Percentiles rank a stretch among this genome's conserved stretches.
These are phyloP conservation scores for Kwoniella sp. DNA, from an alignment of 768 basidiomycete species.

Conservation along the genomic window DNA sequence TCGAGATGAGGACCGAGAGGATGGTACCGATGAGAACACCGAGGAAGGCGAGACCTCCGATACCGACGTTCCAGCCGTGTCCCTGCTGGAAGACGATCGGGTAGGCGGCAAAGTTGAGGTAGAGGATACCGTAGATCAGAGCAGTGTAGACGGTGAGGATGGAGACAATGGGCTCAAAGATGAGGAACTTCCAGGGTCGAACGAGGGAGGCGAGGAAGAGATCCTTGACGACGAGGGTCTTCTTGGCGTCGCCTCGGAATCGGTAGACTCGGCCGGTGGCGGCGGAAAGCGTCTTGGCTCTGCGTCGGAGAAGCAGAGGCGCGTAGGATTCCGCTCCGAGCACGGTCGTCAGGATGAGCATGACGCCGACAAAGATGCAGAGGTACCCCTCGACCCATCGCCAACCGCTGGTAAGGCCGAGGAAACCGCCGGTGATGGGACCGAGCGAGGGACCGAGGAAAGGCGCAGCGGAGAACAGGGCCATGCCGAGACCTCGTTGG, in stretches of 20 bases:
- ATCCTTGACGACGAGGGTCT: conserved; percentile 23
- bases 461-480: conserved; percentile 46
- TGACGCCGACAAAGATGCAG: conserved; percentile 50
- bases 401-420: conserved; percentile 50
- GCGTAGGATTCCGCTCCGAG: conserved; percentile 50
- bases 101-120: conserved; percentile 51
- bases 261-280: conserved; percentile 47
- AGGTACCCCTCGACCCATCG: conserved; percentile 48
- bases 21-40: conserved; percentile 48
- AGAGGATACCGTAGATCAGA: conserved; percentile 35
- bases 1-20: conserved; percentile 36
- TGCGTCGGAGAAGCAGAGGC: conserved; percentile 40
- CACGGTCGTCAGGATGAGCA: conserved; percentile 34
- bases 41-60: conserved; percentile 51
- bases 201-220: conserved; percentile 44
- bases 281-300: conserved; percentile 41
- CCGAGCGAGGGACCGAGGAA: conserved; percentile 45
- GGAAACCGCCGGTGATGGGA: conserved; percentile 52
- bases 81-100: conserved; percentile 51
- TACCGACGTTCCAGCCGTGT: conserved; percentile 51
- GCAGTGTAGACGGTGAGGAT: conserved; percentile 46
- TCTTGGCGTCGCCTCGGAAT: conserved; percentile 42
- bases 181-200: conserved; percentile 50
- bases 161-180: conserved; percentile 50
- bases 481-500: conserved; percentile 47